Evolutionary conservation across 208 protist species (phyloP).

Genomic region (Plasmodiophora brassicae): DNA sequence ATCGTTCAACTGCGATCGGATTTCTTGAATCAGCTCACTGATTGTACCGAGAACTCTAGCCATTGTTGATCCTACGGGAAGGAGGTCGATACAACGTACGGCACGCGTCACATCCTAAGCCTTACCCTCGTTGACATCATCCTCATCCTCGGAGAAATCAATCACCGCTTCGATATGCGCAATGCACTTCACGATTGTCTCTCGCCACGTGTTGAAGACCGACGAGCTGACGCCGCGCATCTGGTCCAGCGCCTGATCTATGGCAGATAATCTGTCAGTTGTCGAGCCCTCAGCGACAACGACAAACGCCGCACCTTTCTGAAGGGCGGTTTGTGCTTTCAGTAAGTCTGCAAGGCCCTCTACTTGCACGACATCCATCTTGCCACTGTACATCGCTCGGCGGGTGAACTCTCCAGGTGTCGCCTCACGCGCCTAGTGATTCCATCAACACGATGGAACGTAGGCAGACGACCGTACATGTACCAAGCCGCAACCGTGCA

Average conservation of each 20-base stretch:
- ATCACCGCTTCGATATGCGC: neutral
- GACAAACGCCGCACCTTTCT: neutral
- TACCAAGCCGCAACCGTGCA: neutral
- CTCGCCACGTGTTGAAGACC: neutral
- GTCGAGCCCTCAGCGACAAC: neutral
- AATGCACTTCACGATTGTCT: neutral
- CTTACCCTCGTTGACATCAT: neutral
- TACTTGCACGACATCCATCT: constrained; percentile 17
- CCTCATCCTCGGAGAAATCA: neutral
- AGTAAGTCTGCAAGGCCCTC: neutral
- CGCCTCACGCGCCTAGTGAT: neutral
- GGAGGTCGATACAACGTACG: neutral
- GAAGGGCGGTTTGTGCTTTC: neutral
- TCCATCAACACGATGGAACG: neutral
- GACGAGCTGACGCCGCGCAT: neutral
- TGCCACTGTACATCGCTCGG: neutral
- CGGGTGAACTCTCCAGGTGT: constrained; percentile 1
- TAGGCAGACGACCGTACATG: neutral
- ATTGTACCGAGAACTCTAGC: neutral
- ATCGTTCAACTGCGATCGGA: neutral
- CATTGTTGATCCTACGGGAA: neutral
- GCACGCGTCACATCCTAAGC: neutral
- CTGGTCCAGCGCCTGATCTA: constrained; percentile 4
- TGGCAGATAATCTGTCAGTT: neutral
- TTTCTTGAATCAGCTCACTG: neutral